Evolutionary conservation across 768 basidiomycete genomes (phyloP).

Genomic region (Naematelia aurantialba): DNA sequence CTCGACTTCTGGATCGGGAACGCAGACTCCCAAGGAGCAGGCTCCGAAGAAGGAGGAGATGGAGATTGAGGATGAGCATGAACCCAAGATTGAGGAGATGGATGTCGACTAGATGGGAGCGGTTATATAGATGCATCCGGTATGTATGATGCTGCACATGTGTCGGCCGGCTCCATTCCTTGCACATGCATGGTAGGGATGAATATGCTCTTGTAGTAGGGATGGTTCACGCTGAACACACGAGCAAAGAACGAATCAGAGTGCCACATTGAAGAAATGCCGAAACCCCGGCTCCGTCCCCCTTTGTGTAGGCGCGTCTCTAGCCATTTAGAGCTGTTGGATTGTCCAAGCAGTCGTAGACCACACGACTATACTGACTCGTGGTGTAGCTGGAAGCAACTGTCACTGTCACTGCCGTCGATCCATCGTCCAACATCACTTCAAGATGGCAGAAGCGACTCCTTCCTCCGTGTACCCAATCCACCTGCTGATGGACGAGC

Average conservation of each 20-base stretch:
- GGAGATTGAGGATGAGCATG: conserved; percentile 25
- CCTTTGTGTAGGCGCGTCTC: neutral
- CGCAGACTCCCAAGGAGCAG: conserved; percentile 41
- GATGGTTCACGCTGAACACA: too few relatives aligned
- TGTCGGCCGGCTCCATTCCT: too few relatives aligned
- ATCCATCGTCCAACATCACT: conserved; percentile 14
- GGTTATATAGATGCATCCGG: conserved; percentile 6
- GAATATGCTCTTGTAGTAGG: too few relatives aligned
- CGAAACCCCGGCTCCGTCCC: neutral
- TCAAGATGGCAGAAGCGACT: conserved; percentile 22
- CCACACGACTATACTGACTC: too few relatives aligned
- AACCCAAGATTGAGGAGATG: conserved; percentile 48
- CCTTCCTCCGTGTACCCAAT: conserved; percentile 66
- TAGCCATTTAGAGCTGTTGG: too few relatives aligned
- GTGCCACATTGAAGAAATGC: neutral
- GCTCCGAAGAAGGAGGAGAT: conserved; percentile 40
- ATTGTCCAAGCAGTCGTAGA: too few relatives aligned
- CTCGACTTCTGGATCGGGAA: conserved; percentile 20
- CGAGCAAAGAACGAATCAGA: too few relatives aligned
- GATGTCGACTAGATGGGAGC: conserved; percentile 44
- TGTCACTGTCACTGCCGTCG: conserved; percentile 2
- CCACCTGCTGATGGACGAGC: conserved; percentile 95
- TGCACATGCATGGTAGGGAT: too few relatives aligned
- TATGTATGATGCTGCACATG: neutral
- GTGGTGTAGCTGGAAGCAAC: too few relatives aligned